Evolutionary conservation across 495 filamentous ascomycete species (phyloP).

Genomic region (Penicillium subrubescens): DNA sequence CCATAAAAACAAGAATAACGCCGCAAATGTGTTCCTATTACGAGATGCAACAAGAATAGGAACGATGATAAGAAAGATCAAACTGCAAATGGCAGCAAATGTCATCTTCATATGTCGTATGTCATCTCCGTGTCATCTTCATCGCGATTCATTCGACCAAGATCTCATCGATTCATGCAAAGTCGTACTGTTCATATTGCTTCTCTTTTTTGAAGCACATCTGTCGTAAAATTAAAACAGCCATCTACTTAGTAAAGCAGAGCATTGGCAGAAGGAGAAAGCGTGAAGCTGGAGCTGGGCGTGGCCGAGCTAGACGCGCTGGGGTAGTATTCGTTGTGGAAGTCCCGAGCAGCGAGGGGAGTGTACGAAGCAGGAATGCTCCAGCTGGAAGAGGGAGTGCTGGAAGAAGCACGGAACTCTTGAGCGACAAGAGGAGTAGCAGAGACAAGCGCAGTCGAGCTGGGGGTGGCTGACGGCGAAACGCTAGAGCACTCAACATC

Average conservation of each 20-base stretch:
- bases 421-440: too few species aligned
- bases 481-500: background rate
- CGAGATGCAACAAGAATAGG: slow-evolving; percentile 8
- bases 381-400: too few species aligned
- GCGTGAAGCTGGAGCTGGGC: slow-evolving; percentile 19
- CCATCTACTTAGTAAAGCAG: slow-evolving; percentile 10
- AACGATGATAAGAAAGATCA: background rate
- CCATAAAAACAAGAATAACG: slow-evolving; percentile 8
- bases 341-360: slow-evolving; percentile 11
- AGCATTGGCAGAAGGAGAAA: slow-evolving; percentile 11
- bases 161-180: slow-evolving; percentile 15
- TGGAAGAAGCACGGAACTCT: too few species aligned
- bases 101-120: slow-evolving; percentile 5
- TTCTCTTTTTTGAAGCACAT: background rate
- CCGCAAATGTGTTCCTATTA: slow-evolving; percentile 16
- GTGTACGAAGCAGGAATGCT: too few species aligned
- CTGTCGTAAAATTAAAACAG: background rate
- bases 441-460: too few species aligned
- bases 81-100: background rate
- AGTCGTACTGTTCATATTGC: background rate
- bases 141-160: slow-evolving; percentile 8
- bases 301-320: slow-evolving; percentile 11
- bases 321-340: background rate
- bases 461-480: background rate
- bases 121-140: slow-evolving; percentile 13